A percentile compares a stretch with the other conserved stretches of the same genome.
Conservation (phyloP, 805 yeast genomes). For the Saccharomycopsis fermentans region DNA sequence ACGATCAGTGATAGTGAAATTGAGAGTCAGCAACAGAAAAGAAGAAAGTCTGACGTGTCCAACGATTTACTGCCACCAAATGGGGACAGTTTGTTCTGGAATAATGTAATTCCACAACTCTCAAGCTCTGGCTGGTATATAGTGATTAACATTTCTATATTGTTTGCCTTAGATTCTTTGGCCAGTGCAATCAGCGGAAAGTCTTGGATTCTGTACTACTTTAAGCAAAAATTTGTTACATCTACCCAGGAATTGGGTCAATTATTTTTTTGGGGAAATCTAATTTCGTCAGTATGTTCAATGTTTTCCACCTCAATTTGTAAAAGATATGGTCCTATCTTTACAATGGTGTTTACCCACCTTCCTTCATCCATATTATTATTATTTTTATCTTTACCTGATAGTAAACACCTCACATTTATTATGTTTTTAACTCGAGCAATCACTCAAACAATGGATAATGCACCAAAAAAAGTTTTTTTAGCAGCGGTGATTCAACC, state of each 20-base stretch:
- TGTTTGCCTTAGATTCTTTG: neutral
- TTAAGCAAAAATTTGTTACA: neutral
- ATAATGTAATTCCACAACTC: neutral
- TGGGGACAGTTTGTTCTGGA: neutral
- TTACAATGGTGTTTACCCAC: neutral
- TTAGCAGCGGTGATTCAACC: neutral
- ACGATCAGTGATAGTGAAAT: neutral
- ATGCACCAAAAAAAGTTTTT: neutral
- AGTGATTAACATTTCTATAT: neutral
- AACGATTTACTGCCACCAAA: neutral
- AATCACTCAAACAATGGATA: neutral
- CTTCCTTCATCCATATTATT: conserved; percentile 1
- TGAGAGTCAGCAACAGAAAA: neutral
- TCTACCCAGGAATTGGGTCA: neutral
- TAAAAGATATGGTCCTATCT: neutral
- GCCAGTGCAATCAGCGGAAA: neutral
- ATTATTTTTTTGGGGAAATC: neutral
- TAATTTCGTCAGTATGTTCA: neutral
- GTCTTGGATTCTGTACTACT: conserved; percentile 1
- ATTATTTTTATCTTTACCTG: neutral
- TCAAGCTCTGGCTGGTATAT: neutral
- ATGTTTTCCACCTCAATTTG: neutral
- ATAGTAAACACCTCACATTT: neutral
- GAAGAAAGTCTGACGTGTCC: neutral
- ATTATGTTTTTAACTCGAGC: neutral